Base-by-base conservation (phyloP, 116 monocot genomes). In the Papilionanthe hybrid region DNA sequence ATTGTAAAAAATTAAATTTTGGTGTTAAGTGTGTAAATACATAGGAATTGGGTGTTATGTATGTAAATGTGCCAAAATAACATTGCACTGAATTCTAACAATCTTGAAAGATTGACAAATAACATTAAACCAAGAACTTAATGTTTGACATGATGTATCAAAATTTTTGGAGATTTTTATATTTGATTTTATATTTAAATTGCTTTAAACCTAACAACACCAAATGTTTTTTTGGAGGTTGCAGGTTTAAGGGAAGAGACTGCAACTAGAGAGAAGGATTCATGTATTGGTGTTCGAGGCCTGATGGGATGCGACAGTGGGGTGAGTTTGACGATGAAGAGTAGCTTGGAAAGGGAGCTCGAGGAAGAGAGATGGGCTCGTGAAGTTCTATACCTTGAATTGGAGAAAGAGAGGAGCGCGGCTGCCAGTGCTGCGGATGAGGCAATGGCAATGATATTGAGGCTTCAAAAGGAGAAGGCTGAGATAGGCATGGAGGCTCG, bases 371-470 rank as follows among this genome's bases (percentile, higher is more conserved):
- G 78, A 55, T 48, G 58, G 15, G 84, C 93, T 72, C 77, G 79
- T 30, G 82, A 78, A 49, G 83, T 79, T 11, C 88, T 98, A 42
- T 82, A 72, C 67, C 77, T 85, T 78, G 98, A 98, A 42, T 56
- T 98, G 77, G 98, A 98, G 82, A 91, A 94, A 50, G 98, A 98
- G 87, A 90, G 98, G 72, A 94, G 80, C 72, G 91, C 91, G 44
- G 85, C 98, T 75, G 89, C 93, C 4, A 86, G 82, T 55, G 91
- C 98, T 60, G 89, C 94, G 27, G 98, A 98, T 53, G 98, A 94
- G 81, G 93, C 98, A 30, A 89, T 98, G 91, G 91, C 93, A 2
- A 98, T 98, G 98, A 98, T 98, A 84, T 55, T 87, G 42, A 80
- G 98, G 4, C 85, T 98, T 17, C 98, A 94, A 79, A 86, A 88